A percentile compares a stretch with the other conserved stretches of the same genome.
These are phyloP conservation scores for Trichoderma cornu-damae DNA, from an alignment of 2,329 filamentous ascomycete genomes.

Conservation along the genomic window DNA sequence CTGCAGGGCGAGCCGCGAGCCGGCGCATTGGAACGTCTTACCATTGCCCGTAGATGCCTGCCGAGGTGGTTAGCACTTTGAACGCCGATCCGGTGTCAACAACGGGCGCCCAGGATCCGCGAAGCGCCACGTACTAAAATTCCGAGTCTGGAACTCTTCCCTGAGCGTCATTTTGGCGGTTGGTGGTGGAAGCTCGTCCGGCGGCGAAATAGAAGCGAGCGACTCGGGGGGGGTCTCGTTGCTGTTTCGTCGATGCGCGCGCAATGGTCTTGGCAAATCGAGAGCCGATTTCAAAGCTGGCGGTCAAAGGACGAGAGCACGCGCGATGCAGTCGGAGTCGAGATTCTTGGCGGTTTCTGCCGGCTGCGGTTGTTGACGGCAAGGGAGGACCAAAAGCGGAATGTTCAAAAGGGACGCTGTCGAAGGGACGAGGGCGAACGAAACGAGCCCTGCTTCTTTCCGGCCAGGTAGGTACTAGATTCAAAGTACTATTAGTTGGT, in stretches of 20 bases:
- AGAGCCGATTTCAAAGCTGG: neutral
- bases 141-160: conserved; percentile 67
- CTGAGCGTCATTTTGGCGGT: conserved; percentile 60
- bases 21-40: conserved; percentile 39
- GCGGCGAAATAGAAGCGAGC: conserved; percentile 9
- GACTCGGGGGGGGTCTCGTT: no score
- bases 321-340: neutral
- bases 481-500: no score
- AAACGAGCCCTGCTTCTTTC: conserved; percentile 13
- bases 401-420: conserved; percentile 18
- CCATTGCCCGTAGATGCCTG: conserved; percentile 74
- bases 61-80: conserved; percentile 32
- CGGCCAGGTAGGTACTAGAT: conserved; percentile 17
- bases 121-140: conserved; percentile 59
- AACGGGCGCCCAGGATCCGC: neutral
- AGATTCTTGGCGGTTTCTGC: neutral
- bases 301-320: neutral
- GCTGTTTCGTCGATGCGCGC: conserved; percentile 18
- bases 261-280: conserved; percentile 1
- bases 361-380: conserved; percentile 2
- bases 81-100: neutral
- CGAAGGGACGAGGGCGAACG: conserved; percentile 17
- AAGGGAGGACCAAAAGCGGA: conserved; percentile 8
- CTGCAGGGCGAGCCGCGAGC: neutral
- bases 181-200: conserved; percentile 16